phyloP scores from a whole-genome alignment of 1,139 yeast species.

The Maudiozyma humilis region DNA sequence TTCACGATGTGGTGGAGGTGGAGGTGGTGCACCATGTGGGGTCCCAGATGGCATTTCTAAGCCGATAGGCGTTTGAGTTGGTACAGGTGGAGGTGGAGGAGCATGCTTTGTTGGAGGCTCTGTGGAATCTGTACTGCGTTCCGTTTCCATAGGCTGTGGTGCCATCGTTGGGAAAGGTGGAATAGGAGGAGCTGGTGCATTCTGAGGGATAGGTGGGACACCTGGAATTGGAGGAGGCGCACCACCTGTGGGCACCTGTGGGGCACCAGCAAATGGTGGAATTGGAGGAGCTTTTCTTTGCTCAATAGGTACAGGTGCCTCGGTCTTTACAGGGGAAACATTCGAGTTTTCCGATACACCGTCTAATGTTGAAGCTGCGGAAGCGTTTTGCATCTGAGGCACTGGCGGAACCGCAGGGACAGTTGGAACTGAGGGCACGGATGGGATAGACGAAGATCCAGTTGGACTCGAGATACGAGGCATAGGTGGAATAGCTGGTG shows the following conservation, averaged over 20 bases:
- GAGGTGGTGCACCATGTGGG: constrained; percentile 5
- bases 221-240: background rate
- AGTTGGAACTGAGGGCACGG: constrained; percentile 6
- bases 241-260: background rate
- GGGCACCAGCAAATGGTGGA: background rate
- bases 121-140: background rate
- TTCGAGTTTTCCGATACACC: background rate
- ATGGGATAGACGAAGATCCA: constrained; percentile 9
- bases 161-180: background rate
- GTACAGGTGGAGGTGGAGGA: constrained; percentile 3
- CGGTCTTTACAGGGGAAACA: background rate
- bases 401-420: background rate
- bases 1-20: constrained; percentile 4
- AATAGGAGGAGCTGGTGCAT: background rate
- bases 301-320: background rate
- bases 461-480: background rate
- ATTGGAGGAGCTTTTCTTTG: background rate
- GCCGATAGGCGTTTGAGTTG: background rate
- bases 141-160: background rate
- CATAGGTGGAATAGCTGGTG: background rate
- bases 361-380: background rate
- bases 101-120: background rate
- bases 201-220: constrained; percentile 2
- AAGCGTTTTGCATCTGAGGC: background rate
- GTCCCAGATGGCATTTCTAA: background rate